phyloP scores from a whole-genome alignment of 2,329 filamentous ascomycete genomes.

The Penicillium sp. region DNA sequence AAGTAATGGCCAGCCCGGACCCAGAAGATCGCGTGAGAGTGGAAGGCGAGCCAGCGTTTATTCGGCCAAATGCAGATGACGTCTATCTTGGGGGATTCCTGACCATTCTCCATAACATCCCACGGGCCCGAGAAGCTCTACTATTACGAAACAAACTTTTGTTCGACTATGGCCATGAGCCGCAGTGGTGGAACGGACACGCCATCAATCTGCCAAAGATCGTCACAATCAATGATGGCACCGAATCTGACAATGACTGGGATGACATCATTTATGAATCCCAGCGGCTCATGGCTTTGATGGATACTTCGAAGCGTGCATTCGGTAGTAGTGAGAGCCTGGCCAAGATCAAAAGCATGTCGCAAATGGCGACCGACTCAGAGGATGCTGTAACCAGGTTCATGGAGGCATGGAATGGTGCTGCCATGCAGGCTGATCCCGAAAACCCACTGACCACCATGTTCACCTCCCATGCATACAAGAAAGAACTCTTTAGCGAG shows the following conservation, averaged over 20 bases:
- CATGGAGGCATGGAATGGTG: conserved; percentile 51
- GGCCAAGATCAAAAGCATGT: conserved; percentile 42
- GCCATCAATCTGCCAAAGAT: conserved; percentile 53
- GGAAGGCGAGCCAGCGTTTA: conserved; percentile 55
- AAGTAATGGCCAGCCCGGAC: conserved; percentile 58
- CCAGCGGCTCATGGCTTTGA: conserved; percentile 63
- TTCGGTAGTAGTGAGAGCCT: conserved; percentile 60
- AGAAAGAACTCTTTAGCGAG: conserved; percentile 31
- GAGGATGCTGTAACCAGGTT: conserved; percentile 47
- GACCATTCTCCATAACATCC: conserved; percentile 64
- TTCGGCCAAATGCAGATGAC: conserved; percentile 56
- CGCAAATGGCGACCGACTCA: conserved; percentile 31
- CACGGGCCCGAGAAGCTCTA: conserved; percentile 59
- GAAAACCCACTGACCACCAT: conserved; percentile 45
- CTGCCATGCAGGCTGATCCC: conserved; percentile 45
- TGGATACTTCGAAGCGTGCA: conserved; percentile 58
- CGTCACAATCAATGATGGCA: conserved; percentile 46
- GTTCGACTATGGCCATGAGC: conserved; percentile 56
- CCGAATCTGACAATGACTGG: conserved; percentile 35
- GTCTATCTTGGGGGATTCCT: conserved; percentile 60
- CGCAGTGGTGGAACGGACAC: conserved; percentile 65
- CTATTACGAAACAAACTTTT: conserved; percentile 49
- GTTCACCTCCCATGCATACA: conserved; percentile 51
- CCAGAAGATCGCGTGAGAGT: conserved; percentile 52
- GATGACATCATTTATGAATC: conserved; percentile 57